Conservation (phyloP, 116 monocot species). For the Posidonia oceanica region DNA sequence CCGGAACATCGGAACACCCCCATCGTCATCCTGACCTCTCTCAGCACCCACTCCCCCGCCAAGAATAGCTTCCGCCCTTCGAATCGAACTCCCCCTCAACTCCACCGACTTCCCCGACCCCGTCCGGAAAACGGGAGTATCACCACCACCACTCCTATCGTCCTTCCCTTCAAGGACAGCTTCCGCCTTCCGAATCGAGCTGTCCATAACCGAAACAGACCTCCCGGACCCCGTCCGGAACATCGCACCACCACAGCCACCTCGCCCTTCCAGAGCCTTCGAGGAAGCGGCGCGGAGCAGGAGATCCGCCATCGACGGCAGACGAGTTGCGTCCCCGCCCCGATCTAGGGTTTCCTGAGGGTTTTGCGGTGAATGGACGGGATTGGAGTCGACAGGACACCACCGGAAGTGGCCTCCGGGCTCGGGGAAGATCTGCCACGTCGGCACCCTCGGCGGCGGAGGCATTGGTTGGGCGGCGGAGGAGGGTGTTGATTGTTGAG, state of each 20-base stretch:
- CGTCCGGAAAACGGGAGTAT: constrained; percentile 39
- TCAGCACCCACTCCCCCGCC: background rate
- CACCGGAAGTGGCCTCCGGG: constrained; percentile 38
- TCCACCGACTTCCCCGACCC: constrained; percentile 43
- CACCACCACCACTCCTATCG: background rate
- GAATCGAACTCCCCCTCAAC: constrained; percentile 33
- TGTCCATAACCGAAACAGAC: constrained; percentile 10
- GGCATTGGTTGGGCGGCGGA: background rate
- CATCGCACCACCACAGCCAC: constrained; percentile 3
- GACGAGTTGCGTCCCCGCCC: background rate
- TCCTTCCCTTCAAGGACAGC: constrained; percentile 2
- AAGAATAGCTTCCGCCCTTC: constrained; percentile 21
- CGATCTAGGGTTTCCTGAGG: constrained; percentile 16
- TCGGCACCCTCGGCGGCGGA: constrained; percentile 17
- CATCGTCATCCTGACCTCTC: background rate
- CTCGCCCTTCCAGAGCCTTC: background rate
- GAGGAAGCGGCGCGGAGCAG: constrained; percentile 15
- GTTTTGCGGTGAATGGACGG: background rate
- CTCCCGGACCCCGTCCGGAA: constrained; percentile 35
- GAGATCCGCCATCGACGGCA: constrained; percentile 49
- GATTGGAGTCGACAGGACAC: constrained; percentile 10
- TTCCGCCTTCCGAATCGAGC: constrained; percentile 10
- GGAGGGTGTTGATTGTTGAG: background rate
- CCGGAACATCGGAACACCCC: background rate
- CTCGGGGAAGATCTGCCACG: constrained; percentile 46